Evolutionary conservation across 2,329 filamentous ascomycete genomes (phyloP), one percentile per base, ranked within the genome.

Genomic region (Ceratocystis diversiconidia): DNA sequence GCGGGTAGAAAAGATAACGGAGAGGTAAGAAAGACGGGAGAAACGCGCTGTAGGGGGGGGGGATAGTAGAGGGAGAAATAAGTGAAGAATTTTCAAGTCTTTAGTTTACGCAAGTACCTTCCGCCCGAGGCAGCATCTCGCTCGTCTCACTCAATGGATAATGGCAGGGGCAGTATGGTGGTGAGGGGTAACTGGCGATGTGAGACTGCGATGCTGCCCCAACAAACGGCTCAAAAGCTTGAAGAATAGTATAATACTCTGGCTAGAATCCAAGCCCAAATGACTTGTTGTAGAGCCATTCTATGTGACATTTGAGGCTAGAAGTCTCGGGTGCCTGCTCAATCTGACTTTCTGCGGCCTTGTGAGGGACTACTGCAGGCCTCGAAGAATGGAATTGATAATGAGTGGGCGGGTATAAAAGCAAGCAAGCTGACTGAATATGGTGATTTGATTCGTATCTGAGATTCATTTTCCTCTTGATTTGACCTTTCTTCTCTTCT

Each of bases 11-110:
- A 36, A 61, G 32, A 30, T 36, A 15, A 52, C 17, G 3, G 62
- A 22, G 46, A 7, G 43, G 43, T 43, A 50, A 32, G 30, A 48
- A n/a, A 63, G 6, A 22, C 8, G 19, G 7, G 48, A 12, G 12
- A 52, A 52, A 2, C 25, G 48, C 5, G 6, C 19, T 22, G n/a
- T 25, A 25, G 48, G 22, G 48, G 8, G 6, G 48, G 32, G 22
- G 19, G 6, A 36, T 25, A 22, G 43, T 41, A 10, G 5, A 30
- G 59, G 48, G 62, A n/a, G 32, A 36, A 44, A 48, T 48, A 64
- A 57, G 62, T 57, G 62, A 64, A 64, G 43, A 55, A 10, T 64
- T 48, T 64, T 55, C 62, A 64, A n/a, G 17, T 43, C 10, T 25
- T 25, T 3, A 22, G n/a, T 50, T 52, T 52, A 52, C n/a, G 48